phyloP scores from a whole-genome alignment of 768 basidiomycete genomes.

The Russula virescens region DNA sequence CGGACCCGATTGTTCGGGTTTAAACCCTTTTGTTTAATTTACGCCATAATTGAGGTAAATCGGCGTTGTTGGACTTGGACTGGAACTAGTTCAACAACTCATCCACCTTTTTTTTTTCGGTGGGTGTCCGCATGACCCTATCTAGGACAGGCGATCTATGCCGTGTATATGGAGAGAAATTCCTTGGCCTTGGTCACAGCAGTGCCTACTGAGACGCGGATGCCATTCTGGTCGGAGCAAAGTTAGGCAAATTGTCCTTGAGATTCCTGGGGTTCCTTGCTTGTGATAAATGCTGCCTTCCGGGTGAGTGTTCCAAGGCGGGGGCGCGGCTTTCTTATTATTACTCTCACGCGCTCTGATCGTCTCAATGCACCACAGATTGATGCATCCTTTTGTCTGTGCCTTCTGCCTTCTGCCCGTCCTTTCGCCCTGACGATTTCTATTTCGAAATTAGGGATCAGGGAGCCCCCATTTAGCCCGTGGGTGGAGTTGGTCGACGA shows the following conservation, averaged over 20 bases:
- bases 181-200: neutral
- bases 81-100: neutral
- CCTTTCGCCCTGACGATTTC: neutral
- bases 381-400: neutral
- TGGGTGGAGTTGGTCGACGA: neutral
- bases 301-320: no score
- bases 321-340: neutral
- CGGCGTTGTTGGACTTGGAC: neutral
- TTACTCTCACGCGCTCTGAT: neutral
- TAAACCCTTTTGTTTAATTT: neutral
- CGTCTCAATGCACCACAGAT: slow-evolving; percentile 1
- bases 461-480: neutral
- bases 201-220: neutral
- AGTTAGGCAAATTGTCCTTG: neutral
- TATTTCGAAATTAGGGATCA: neutral
- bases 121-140: neutral
- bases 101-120: neutral
- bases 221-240: neutral
- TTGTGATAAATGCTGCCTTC: no score
- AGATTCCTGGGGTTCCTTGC: no score
- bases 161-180: neutral
- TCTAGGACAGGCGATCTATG: slow-evolving; percentile 13
- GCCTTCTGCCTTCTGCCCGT: neutral
- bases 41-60: slow-evolving; percentile 6
- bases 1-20: slow-evolving; percentile 12